Conservation (phyloP, 2,329 filamentous ascomycete species). For the Apiospora kogelbergensis region DNA sequence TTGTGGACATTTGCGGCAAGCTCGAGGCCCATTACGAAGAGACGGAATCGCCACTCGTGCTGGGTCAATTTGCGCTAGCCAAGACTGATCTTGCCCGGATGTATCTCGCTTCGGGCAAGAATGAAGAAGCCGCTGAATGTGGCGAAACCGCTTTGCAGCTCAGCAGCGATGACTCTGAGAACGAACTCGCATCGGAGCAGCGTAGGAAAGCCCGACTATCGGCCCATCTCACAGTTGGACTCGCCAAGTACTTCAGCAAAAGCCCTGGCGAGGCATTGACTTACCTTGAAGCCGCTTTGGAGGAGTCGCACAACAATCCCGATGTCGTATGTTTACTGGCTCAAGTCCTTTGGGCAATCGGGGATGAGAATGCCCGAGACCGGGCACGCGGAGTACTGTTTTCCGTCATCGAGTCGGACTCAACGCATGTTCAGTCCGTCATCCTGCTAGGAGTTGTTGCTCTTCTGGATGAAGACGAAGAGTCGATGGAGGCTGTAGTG, state of each 20-base stretch:
- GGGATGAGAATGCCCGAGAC: constrained; percentile 69
- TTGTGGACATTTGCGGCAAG: constrained; percentile 65
- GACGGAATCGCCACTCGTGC: constrained; percentile 71
- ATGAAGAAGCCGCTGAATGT: constrained; percentile 70
- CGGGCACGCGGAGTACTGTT: constrained; percentile 80
- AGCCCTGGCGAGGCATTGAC: constrained; percentile 68
- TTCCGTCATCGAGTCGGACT: constrained; percentile 70
- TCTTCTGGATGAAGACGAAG: constrained; percentile 74
- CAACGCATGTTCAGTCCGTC: constrained; percentile 76
- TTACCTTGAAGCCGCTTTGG: constrained; percentile 78
- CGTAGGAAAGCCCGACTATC: constrained; percentile 75
- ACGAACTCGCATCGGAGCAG: constrained; percentile 63
- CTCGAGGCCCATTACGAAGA: constrained; percentile 83
- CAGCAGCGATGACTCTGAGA: constrained; percentile 68
- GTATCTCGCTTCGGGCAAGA: constrained; percentile 68
- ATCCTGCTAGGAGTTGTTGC: constrained; percentile 83
- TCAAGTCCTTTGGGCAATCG: constrained; percentile 91
- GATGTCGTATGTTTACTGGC: constrained; percentile 86
- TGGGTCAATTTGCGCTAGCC: constrained; percentile 76
- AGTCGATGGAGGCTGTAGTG: constrained; percentile 77
- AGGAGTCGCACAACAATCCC: constrained; percentile 73
- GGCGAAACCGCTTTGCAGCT: constrained; percentile 80
- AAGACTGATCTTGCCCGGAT: constrained; percentile 87
- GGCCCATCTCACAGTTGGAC: constrained; percentile 79
- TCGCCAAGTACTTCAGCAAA: constrained; percentile 74